phyloP scores from a whole-genome alignment of 2,329 filamentous ascomycete genomes.

The Colletotrichum brevisporum region DNA sequence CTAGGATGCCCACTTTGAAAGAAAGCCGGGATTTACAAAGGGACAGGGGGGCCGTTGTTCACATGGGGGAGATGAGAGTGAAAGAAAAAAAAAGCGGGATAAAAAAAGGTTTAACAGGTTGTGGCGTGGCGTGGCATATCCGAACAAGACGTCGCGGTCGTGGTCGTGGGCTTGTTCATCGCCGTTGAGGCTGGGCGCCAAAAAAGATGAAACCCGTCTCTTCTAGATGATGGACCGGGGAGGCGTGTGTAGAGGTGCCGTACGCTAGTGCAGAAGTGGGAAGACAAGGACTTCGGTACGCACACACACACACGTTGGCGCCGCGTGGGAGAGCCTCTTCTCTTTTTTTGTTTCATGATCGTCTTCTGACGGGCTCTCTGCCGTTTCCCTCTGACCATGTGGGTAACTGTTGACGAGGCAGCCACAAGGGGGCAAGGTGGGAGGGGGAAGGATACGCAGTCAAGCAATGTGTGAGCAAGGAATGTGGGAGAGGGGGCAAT shows the following conservation, averaged over 20 bases:
- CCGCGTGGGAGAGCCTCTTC: not conserved
- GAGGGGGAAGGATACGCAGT: no score
- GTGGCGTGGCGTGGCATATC: slow-evolving; percentile 25
- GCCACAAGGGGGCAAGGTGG: no score
- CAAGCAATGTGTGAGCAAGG: slow-evolving; percentile 6
- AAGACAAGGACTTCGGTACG: no score
- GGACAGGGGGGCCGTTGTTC: not conserved
- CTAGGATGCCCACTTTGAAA: not conserved
- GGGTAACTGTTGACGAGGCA: slow-evolving; percentile 10
- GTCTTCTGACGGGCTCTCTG: slow-evolving; percentile 16
- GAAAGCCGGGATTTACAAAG: slow-evolving; percentile 7
- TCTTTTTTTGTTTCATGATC: slow-evolving; percentile 33
- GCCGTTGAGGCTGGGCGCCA: slow-evolving; percentile 24
- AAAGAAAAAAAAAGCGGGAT: slow-evolving; percentile 27
- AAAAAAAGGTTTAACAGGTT: slow-evolving; percentile 36
- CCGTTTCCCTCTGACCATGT: not conserved
- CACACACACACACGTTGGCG: no score
- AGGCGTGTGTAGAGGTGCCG: not conserved
- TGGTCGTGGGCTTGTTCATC: not conserved
- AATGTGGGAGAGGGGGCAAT: slow-evolving; percentile 17
- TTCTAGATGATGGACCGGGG: slow-evolving; percentile 30
- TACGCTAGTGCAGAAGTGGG: not conserved
- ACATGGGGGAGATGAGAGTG: not conserved
- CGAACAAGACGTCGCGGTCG: slow-evolving; percentile 14
- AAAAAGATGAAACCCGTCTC: slow-evolving; percentile 39